Conservation (phyloP, 2,329 filamentous ascomycete species). For the Sporothrix variecibatus region DNA sequence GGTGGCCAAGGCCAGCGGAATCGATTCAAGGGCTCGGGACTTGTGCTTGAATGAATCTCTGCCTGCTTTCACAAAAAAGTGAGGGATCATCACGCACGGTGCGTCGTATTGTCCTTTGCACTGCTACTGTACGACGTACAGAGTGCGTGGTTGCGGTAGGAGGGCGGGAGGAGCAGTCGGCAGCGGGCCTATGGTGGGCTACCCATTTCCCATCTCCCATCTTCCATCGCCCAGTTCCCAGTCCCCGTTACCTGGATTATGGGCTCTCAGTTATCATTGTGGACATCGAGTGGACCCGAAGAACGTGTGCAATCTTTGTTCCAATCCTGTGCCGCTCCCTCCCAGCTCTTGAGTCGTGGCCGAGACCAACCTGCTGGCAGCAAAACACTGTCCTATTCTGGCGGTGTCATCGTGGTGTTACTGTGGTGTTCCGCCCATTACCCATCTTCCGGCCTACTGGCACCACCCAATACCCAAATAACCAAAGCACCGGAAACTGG, state of each 20-base stretch:
- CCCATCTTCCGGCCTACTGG: not conserved
- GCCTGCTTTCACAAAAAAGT: too few species aligned
- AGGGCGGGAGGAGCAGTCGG: not conserved
- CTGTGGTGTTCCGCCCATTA: not conserved
- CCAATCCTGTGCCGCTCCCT: not conserved
- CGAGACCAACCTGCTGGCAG: not conserved
- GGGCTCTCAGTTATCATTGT: not conserved
- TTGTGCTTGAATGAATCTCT: not conserved
- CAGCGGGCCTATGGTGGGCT: not conserved
- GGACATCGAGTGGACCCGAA: not conserved
- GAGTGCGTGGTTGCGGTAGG: not conserved
- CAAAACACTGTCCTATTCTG: not conserved
- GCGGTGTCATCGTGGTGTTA: not conserved
- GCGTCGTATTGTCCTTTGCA: slow-evolving; percentile 2
- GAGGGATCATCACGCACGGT: not conserved
- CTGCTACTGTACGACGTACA: too few species aligned
- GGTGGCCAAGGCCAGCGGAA: not conserved
- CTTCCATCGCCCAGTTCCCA: not conserved
- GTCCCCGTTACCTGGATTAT: not conserved
- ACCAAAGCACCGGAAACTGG: slow-evolving; percentile 11
- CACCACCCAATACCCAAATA: not conserved
- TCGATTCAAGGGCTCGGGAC: not conserved
- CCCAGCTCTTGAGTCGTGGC: not conserved
- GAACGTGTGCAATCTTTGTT: not conserved
- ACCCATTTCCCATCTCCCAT: not conserved